phyloP scores from a whole-genome alignment of 805 yeast species.

The Kodamaea kakaduensis region DNA sequence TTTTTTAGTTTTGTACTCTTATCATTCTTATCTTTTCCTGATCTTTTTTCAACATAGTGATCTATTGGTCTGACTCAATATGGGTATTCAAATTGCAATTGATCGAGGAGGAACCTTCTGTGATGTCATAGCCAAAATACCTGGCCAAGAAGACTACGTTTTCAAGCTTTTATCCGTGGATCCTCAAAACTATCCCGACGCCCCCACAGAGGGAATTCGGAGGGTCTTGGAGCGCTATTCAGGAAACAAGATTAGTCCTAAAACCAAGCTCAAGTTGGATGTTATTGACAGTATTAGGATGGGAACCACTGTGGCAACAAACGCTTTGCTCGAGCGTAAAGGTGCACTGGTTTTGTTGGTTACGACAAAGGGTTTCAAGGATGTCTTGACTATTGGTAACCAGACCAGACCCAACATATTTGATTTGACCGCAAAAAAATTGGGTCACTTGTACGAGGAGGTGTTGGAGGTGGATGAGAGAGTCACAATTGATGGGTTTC shows the following conservation, averaged over 20 bases:
- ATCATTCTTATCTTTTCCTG: too few species aligned
- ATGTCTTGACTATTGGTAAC: slow-evolving; percentile 78
- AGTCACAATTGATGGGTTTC: slow-evolving; percentile 69
- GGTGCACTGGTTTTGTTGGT: slow-evolving; percentile 85
- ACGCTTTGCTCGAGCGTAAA: slow-evolving; percentile 87
- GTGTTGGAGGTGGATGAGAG: slow-evolving; percentile 89
- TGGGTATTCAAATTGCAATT: slow-evolving; percentile 30
- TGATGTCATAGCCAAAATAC: slow-evolving; percentile 55
- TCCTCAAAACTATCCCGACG: slow-evolving; percentile 82
- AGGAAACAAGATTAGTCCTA: slow-evolving; percentile 53
- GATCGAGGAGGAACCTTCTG: slow-evolving; percentile 87
- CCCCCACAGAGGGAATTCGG: slow-evolving; percentile 89
- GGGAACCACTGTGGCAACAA: slow-evolving; percentile 97
- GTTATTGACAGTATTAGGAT: slow-evolving; percentile 67
- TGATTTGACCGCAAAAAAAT: slow-evolving; percentile 70
- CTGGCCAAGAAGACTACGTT: slow-evolving; percentile 54
- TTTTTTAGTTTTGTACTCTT: too few species aligned
- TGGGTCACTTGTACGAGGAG: slow-evolving; percentile 64
- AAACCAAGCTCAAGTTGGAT: slow-evolving; percentile 52
- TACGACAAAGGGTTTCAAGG: slow-evolving; percentile 86
- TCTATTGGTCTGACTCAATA: too few species aligned
- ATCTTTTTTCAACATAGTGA: too few species aligned
- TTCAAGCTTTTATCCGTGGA: slow-evolving; percentile 85
- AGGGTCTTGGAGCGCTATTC: slow-evolving; percentile 63
- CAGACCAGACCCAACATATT: slow-evolving; percentile 90